These are phyloP conservation scores for Fraxinus xanthoxyloides DNA, from an alignment of 305 asterid species.

Conservation along the genomic window DNA sequence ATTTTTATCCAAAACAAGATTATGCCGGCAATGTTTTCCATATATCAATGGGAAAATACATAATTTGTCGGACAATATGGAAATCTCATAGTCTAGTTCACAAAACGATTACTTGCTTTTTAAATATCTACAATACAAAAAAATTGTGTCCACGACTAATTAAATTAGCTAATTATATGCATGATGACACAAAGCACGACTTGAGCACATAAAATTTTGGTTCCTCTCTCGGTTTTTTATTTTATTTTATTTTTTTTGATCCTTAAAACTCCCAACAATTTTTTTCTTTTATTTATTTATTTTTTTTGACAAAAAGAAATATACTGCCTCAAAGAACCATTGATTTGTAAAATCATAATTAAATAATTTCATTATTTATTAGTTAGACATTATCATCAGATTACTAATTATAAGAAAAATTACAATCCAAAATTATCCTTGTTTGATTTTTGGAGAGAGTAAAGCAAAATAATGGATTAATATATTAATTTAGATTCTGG, in stretches of 20 bases:
- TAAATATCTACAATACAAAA: too few relatives aligned
- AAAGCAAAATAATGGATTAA: neutral
- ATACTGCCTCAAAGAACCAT: neutral
- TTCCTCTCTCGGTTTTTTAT: neutral
- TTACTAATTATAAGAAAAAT: neutral
- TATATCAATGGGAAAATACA: neutral
- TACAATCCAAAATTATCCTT: neutral
- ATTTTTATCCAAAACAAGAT: too few relatives aligned
- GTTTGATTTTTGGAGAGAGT: neutral
- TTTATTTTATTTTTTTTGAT: too few relatives aligned
- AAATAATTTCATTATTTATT: neutral
- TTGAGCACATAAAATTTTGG: neutral
- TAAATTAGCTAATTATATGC: neutral
- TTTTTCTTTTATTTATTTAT: too few relatives aligned
- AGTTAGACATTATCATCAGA: neutral
- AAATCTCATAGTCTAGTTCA: neutral
- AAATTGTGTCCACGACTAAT: too few relatives aligned
- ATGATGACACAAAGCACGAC: neutral
- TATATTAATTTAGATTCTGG: conserved; percentile 33
- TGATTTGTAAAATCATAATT: neutral
- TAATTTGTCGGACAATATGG: neutral
- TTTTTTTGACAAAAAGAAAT: neutral
- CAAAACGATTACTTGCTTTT: neutral
- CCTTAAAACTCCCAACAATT: neutral
- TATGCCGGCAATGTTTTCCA: neutral